phyloP scores from a whole-genome alignment of 2,329 filamentous ascomycete species.

The Lecanicillium sp. region DNA sequence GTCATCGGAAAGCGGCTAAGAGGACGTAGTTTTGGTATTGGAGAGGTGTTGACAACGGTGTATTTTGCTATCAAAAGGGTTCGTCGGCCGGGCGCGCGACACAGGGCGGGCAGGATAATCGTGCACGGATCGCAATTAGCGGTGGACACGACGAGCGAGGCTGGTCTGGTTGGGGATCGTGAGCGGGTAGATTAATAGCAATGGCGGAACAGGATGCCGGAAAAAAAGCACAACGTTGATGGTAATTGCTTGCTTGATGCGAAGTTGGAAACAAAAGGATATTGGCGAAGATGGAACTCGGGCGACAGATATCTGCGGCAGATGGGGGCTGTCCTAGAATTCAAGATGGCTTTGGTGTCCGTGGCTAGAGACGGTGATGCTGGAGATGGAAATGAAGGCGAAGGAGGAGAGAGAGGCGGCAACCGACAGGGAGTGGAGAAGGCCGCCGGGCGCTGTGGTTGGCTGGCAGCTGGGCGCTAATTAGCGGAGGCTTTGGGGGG shows the following conservation, averaged over 20 bases:
- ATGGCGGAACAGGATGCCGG: not conserved
- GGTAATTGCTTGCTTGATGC: too few species aligned
- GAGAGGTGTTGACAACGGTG: not conserved
- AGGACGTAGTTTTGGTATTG: not conserved
- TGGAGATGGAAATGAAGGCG: slow-evolving; percentile 9
- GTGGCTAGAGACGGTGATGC: slow-evolving; percentile 2
- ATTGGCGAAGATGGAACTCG: not conserved
- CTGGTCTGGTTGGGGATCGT: not conserved
- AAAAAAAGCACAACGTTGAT: too few species aligned
- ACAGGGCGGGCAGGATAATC: not conserved
- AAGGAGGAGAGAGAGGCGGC: not conserved
- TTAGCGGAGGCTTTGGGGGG: not conserved
- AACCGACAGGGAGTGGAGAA: slow-evolving; percentile 5
- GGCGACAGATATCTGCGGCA: not conserved
- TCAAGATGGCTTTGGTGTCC: not conserved
- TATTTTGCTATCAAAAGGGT: not conserved
- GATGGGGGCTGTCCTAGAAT: too few species aligned
- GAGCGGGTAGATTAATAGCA: not conserved
- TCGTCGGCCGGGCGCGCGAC: not conserved
- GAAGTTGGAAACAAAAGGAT: too few species aligned
- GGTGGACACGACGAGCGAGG: slow-evolving; percentile 1
- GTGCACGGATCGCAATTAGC: slow-evolving; percentile 14
- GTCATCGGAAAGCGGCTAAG: not conserved
- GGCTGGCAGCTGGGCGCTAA: slow-evolving; percentile 6
- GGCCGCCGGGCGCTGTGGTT: not conserved